Evolutionary conservation across 768 basidiomycete genomes (phyloP), one percentile per base, ranked within the genome.

Genomic region (Hypsizygus marmoreus): DNA sequence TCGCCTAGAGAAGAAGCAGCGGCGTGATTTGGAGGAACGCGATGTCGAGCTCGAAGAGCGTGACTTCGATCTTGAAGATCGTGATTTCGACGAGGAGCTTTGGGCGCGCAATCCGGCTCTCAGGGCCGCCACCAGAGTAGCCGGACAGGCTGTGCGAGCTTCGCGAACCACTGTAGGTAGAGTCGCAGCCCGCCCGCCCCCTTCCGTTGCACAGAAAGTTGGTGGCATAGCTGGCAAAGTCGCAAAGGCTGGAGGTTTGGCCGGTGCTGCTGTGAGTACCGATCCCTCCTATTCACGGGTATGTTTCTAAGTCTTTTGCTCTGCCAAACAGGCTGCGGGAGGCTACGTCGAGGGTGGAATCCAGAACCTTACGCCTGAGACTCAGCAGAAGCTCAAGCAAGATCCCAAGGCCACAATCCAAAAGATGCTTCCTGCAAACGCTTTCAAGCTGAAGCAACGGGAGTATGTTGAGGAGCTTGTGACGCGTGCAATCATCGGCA

Each of bases 341-440:
- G 42, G 42, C 12, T 33, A 24, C 26, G 31, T 25, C 9, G 42
- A 43, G 17, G 42, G 42, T 24, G 35, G 33, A 33, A 16, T 43
- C 16, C 42, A 43, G 31, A 43, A 43, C 4, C n/a, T 43, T 6
- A 24, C 17, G 1, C 42, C 42, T 12, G 42, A 24, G 22, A 20
- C 17, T 23, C 42, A 33, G 26, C 5, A 22, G 13, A 23, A 34
- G 11, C 22, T 43, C 4, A 12, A 4, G 3, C 2, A 4, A 2
- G 22, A 34, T 12, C 32, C 42, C 6, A 43, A 33, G 32, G 32
- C 20, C 2, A 34, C 42, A 2, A 43, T 34, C 14, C 2, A 13
- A 1, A 43, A 43, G n/a, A 43, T 43, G 31, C 16, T 43, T 8
- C 31, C 31, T 14, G 7, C 29, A 13, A 32, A 32, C 24, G 10